phyloP scores from a whole-genome alignment of 1,284 basidiomycete species.

The Thecaphora thlaspeos region DNA sequence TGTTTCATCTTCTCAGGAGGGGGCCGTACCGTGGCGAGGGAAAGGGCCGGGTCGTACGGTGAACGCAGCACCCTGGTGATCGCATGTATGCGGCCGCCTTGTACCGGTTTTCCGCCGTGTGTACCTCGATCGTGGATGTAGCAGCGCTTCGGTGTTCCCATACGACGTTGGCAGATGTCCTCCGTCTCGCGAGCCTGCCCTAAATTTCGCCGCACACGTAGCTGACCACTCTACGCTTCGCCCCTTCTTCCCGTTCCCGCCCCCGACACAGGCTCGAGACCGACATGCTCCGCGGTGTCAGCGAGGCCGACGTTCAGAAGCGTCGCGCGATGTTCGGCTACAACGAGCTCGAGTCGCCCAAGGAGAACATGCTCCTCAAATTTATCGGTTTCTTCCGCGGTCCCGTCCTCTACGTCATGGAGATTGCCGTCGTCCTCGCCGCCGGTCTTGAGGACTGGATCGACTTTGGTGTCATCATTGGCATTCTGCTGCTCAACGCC shows the following conservation, averaged over 20 bases:
- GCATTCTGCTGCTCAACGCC: slow-evolving; percentile 61
- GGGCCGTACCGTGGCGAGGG: too few species aligned
- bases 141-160: too few species aligned
- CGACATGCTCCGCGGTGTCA: slow-evolving; percentile 61
- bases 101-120: too few species aligned
- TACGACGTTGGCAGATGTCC: too few species aligned
- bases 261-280: slow-evolving; percentile 63
- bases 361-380: slow-evolving; percentile 62
- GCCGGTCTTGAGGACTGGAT: slow-evolving; percentile 60
- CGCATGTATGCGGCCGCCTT: too few species aligned
- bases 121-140: too few species aligned
- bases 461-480: slow-evolving; percentile 64
- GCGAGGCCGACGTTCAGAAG: slow-evolving; percentile 59
- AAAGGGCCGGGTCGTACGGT: too few species aligned
- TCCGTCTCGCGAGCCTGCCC: too few species aligned
- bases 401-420: slow-evolving; percentile 60
- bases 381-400: slow-evolving; percentile 60
- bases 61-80: too few species aligned
- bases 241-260: too few species aligned
- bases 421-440: slow-evolving; percentile 58
- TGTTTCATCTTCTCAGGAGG: neutral
- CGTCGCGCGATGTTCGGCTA: slow-evolving; percentile 57
- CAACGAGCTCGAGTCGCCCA: slow-evolving; percentile 59
- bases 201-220: too few species aligned
- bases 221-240: too few species aligned